phyloP scores from a whole-genome alignment of 2,329 filamentous ascomycete genomes.

The Tolypocladium sp. region DNA sequence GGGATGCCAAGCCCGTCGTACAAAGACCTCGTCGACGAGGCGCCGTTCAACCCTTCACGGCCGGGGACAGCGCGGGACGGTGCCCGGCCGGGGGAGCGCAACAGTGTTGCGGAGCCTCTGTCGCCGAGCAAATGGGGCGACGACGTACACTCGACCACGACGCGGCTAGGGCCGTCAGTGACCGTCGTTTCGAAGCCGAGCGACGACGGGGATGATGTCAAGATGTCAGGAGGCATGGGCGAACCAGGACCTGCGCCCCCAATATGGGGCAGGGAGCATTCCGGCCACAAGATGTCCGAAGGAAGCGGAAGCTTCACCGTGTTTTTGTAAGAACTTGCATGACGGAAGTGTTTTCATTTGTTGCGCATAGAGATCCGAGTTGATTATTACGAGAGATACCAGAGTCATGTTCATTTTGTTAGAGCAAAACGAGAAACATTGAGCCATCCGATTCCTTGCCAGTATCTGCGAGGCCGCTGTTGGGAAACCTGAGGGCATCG shows the following conservation, averaged over 20 bases:
- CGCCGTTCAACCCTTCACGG: constrained; percentile 29
- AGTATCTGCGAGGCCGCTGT: not conserved
- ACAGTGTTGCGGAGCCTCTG: constrained; percentile 5
- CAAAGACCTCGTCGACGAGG: constrained; percentile 21
- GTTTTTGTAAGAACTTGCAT: constrained; percentile 10
- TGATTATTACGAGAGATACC: not conserved
- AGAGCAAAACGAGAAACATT: not conserved
- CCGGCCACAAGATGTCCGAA: constrained; percentile 9
- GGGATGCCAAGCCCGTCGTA: constrained; percentile 21
- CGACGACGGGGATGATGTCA: constrained; percentile 1
- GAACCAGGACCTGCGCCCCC: not conserved
- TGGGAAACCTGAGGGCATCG: not conserved
- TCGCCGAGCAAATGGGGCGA: constrained; percentile 5
- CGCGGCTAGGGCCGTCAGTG: constrained; percentile 2
- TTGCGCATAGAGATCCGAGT: not conserved
- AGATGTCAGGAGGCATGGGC: constrained; percentile 7
- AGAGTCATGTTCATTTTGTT: not conserved
- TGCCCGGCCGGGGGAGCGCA: constrained; percentile 3
- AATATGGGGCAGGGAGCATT: constrained; percentile 10
- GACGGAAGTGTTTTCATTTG: not conserved
- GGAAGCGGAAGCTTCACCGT: constrained; percentile 16
- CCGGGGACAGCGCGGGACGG: constrained; percentile 12
- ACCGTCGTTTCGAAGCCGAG: constrained; percentile 3
- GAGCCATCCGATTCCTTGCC: not conserved
- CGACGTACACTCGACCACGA: constrained; percentile 4